A percentile compares a stretch with the other conserved stretches of the same genome.
Evolutionary conservation across 768 basidiomycete species (phyloP).

Genomic region (Boletales sp.): DNA sequence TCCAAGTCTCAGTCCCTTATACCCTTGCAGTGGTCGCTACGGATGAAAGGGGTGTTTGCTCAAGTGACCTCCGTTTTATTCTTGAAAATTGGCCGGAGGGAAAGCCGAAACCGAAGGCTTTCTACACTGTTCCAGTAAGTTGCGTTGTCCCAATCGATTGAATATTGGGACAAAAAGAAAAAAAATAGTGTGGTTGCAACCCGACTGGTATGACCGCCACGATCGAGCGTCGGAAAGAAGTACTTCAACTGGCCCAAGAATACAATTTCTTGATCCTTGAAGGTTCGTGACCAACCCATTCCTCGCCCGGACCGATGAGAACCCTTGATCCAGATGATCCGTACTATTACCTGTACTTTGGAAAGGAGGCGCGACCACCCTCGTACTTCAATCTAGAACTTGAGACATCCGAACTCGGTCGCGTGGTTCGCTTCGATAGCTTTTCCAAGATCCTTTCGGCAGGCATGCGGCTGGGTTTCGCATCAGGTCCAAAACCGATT

Average conservation of each 20-base stretch:
- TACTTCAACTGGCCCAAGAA: constrained; percentile 66
- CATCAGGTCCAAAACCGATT: constrained; percentile 67
- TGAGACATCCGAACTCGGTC: constrained; percentile 62
- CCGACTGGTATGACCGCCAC: constrained; percentile 81
- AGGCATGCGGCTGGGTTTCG: constrained; percentile 79
- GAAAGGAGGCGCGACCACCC: constrained; percentile 54
- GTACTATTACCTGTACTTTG: constrained; percentile 76
- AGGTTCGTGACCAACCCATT: constrained; percentile 46
- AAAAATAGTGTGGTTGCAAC: constrained; percentile 87
- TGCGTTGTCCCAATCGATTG: constrained; percentile 3
- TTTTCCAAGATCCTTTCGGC: constrained; percentile 79
- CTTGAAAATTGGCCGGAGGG: constrained; percentile 72
- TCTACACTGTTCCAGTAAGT: constrained; percentile 78
- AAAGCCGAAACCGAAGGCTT: constrained; percentile 68
- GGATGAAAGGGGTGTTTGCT: constrained; percentile 67
- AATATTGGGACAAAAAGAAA: constrained; percentile 2
- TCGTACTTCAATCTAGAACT: constrained; percentile 83
- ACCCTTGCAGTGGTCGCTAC: constrained; percentile 62
- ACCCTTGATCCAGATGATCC: constrained; percentile 59
- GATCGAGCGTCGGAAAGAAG: constrained; percentile 62
- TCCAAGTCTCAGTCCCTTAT: constrained; percentile 2
- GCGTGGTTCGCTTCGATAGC: constrained; percentile 88
- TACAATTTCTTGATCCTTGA: constrained; percentile 83
- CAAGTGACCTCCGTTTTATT: constrained; percentile 54
- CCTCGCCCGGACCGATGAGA: background rate